Evolutionary conservation across 768 basidiomycete species (phyloP).

Genomic region (Leccinellum albellum): DNA sequence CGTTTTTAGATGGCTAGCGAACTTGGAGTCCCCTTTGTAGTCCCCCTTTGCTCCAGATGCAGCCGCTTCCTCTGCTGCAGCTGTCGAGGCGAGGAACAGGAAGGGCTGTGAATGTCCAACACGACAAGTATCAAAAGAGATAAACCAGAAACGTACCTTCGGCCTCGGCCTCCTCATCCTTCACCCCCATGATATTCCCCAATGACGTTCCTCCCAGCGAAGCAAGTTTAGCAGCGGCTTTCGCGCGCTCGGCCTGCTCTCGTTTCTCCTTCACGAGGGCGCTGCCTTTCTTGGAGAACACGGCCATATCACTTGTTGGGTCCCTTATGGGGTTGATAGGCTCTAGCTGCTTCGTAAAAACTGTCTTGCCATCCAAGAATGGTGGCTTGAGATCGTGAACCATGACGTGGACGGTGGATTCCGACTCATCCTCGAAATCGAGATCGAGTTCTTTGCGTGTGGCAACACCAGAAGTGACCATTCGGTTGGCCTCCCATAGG

Average conservation of each 20-base stretch:
- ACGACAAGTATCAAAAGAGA: slow-evolving; percentile 35
- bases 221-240: slow-evolving; percentile 94
- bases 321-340: slow-evolving; percentile 97
- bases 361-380: slow-evolving; percentile 93
- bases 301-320: slow-evolving; percentile 88
- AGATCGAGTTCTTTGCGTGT: slow-evolving; percentile 83
- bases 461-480: slow-evolving; percentile 93
- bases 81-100: slow-evolving; percentile 39
- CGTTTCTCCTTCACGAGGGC: slow-evolving; percentile 91
- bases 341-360: slow-evolving; percentile 94
- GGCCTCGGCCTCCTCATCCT: slow-evolving; percentile 89
- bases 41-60: slow-evolving; percentile 54
- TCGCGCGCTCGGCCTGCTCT: slow-evolving; percentile 93
- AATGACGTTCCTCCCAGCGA: slow-evolving; percentile 86
- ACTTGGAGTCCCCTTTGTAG: slow-evolving; percentile 95
- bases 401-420: slow-evolving; percentile 95
- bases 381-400: slow-evolving; percentile 97
- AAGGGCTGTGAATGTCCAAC: slow-evolving; percentile 78
- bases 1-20: slow-evolving; percentile 88
- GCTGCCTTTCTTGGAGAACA: slow-evolving; percentile 97
- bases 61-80: slow-evolving; percentile 46
- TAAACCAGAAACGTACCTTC: slow-evolving; percentile 60
- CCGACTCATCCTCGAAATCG: slow-evolving; percentile 94
- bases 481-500: slow-evolving; percentile 97
- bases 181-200: slow-evolving; percentile 98